These are phyloP conservation scores for Pelagophyceae sp. DNA, from an alignment of 352 stramenopile species.

Conservation along the genomic window DNA sequence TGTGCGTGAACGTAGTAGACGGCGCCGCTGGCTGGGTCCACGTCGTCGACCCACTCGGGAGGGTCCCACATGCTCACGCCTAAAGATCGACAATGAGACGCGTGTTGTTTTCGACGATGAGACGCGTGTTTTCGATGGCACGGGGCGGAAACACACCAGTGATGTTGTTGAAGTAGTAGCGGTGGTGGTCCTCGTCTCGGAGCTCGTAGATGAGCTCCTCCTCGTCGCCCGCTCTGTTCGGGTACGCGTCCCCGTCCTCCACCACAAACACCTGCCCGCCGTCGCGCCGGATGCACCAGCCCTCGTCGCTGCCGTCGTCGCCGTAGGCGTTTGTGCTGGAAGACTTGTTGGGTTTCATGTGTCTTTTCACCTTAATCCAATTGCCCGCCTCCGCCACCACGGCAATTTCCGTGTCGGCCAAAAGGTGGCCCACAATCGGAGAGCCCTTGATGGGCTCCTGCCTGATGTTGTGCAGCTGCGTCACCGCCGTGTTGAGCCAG, in stretches of 20 bases:
- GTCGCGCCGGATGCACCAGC: conserved; percentile 27
- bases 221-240: conserved; percentile 6
- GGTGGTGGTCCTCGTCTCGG: conserved; percentile 32
- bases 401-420: conserved; percentile 26
- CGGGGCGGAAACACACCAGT: conserved; percentile 27
- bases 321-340: conserved; percentile 10
- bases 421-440: conserved; percentile 27
- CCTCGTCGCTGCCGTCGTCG: conserved; percentile 17
- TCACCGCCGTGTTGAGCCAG: conserved; percentile 26
- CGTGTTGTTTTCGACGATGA: no score
- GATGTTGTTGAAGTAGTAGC: conserved; percentile 39
- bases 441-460: conserved; percentile 30
- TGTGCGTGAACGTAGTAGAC: conserved; percentile 37
- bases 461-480: conserved; percentile 32
- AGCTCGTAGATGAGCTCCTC: conserved; percentile 34
- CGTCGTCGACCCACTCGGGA: conserved; percentile 34
- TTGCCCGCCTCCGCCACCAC: conserved; percentile 32
- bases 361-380: conserved; percentile 35
- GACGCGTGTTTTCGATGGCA: no score
- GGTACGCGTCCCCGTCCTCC: conserved; percentile 10
- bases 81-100: no score
- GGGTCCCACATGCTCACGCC: conserved; percentile 40
- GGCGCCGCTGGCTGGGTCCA: conserved; percentile 29
- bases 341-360: conserved; percentile 16
- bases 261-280: conserved; percentile 3